A percentile compares a stretch with the other conserved stretches of the same genome.
Conservation (phyloP, 768 basidiomycete species). For the Pseudohyphozyma bogoriensis region DNA sequence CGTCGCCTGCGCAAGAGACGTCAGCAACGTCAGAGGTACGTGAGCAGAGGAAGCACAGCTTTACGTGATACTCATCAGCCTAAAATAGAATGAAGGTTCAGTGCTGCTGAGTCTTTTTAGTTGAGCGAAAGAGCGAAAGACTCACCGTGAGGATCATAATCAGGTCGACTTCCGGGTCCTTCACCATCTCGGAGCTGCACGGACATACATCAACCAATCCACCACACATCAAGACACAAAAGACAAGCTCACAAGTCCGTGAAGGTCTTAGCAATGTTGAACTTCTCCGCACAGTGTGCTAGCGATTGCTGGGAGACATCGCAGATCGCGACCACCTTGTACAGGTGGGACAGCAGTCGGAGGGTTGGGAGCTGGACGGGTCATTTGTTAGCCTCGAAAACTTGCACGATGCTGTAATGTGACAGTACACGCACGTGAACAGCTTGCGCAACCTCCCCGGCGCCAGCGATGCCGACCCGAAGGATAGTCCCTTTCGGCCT, state of each 20-base stretch:
- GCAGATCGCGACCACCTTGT: conserved; percentile 11
- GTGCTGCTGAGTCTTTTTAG: no score
- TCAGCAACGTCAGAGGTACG: not conserved
- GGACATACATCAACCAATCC: not conserved
- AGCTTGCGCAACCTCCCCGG: conserved; percentile 16
- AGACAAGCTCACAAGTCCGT: conserved; percentile 3
- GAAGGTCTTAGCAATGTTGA: conserved; percentile 2
- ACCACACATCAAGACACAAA: not conserved
- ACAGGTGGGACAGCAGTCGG: conserved; percentile 14
- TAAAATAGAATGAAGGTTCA: no score
- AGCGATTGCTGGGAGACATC: conserved; percentile 3
- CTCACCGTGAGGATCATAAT: conserved; percentile 21
- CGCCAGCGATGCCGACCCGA: conserved; percentile 13
- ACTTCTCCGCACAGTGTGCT: conserved; percentile 6
- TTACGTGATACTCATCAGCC: conserved; percentile 27
- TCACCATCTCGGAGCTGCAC: conserved; percentile 8
- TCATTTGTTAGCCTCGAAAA: not conserved
- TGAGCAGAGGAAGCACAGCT: not conserved
- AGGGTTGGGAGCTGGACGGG: conserved; percentile 18
- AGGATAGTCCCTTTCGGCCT: no score
- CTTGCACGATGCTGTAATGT: not conserved
- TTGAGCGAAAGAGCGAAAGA: no score
- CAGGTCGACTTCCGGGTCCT: conserved; percentile 13
- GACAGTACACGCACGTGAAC: no score
- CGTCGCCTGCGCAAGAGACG: not conserved